These are phyloP conservation scores for Salix brachista DNA, from an alignment of 345 rosid species.

Conservation along the genomic window DNA sequence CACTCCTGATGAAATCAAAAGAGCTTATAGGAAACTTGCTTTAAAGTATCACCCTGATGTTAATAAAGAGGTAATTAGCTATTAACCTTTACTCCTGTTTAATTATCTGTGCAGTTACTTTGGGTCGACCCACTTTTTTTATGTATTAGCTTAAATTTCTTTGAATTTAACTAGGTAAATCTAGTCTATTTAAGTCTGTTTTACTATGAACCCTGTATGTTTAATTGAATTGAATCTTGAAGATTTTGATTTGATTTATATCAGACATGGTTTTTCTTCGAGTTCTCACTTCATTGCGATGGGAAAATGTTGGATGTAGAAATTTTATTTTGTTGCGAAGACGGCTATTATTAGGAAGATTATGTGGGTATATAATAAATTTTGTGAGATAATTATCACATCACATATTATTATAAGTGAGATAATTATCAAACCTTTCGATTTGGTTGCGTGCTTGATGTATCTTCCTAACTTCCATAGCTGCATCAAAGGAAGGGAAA, in stretches of 20 bases:
- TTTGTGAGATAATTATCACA: no score
- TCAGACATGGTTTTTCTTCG: neutral
- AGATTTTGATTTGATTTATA: neutral
- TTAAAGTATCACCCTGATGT: constrained; percentile 92
- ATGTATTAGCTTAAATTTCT: neutral
- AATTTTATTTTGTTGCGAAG: neutral
- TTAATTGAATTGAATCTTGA: neutral
- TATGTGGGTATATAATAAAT: no score
- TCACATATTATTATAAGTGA: no score
- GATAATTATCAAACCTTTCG: no score
- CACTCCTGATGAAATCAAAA: constrained; percentile 74
- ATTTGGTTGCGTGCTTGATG: no score
- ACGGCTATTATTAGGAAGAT: no score
- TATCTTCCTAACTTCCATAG: no score
- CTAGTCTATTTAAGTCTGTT: neutral
- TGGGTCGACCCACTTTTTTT: neutral
- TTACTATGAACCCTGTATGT: neutral
- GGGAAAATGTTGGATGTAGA: neutral
- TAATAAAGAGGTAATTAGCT: constrained; percentile 66
- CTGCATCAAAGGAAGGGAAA: no score
- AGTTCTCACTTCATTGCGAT: neutral
- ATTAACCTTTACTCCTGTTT: neutral
- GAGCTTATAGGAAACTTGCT: constrained; percentile 96
- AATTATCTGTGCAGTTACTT: neutral
- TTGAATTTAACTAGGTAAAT: neutral